Conservation (phyloP, 192 early-diverging fungal species). For the Linnemannia exigua region DNA sequence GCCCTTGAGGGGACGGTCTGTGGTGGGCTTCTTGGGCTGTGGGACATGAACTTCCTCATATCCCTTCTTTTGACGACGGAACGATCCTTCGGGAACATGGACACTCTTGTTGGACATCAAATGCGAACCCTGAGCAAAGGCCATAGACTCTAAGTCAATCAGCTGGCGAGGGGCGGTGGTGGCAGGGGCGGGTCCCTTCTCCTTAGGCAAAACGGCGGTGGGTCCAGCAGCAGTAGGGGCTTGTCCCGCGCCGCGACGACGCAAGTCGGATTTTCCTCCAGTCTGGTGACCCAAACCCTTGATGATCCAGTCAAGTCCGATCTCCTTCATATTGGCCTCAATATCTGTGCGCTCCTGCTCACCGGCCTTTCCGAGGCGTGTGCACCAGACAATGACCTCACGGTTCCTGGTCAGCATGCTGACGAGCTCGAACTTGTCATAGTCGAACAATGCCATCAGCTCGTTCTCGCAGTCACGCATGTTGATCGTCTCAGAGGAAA, state of each 20-base stretch:
- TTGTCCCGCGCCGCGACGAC: conserved; percentile 62
- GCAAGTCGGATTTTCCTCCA: conserved; percentile 59
- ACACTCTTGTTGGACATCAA: conserved; percentile 99
- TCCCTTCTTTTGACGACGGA: conserved; percentile 88
- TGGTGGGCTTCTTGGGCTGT: conserved; percentile 82
- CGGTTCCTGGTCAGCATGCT: conserved; percentile 90
- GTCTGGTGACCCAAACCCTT: conserved; percentile 68
- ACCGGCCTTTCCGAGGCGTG: conserved; percentile 83
- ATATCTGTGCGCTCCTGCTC: conserved; percentile 68
- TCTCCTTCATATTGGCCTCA: conserved; percentile 78
- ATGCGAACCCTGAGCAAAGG: conserved; percentile 94
- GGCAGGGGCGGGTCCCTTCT: conserved; percentile 62
- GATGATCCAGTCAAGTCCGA: conserved; percentile 80
- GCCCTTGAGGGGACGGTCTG: conserved; percentile 74
- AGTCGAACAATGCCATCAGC: conserved; percentile 96
- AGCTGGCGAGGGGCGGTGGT: conserved; percentile 71
- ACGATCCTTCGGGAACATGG: conserved; percentile 92
- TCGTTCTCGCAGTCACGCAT: conserved; percentile 95
- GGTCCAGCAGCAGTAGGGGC: conserved; percentile 67
- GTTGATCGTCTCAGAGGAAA: conserved; percentile 72
- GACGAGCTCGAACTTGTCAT: conserved; percentile 96
- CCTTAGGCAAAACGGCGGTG: conserved; percentile 58
- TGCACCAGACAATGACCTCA: conserved; percentile 94
- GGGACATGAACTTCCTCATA: conserved; percentile 98
- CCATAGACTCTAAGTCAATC: conserved; percentile 86